Conservation (phyloP, 257 asterid species). For the Thymus quinquecostatus region DNA sequence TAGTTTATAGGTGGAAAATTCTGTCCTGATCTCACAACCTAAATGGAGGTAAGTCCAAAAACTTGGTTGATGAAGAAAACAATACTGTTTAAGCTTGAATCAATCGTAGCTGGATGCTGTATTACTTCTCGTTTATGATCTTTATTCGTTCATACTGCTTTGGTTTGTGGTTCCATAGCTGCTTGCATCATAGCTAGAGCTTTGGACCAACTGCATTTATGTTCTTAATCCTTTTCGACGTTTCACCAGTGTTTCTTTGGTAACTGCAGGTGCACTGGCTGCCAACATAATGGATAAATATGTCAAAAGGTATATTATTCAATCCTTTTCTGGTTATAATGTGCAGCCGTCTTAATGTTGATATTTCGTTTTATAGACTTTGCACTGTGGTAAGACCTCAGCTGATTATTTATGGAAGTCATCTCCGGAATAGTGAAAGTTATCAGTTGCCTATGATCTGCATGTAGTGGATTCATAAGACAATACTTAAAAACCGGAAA, state of each 20-base stretch:
- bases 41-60: too few species aligned
- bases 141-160: background rate
- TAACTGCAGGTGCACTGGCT: conserved; percentile 68
- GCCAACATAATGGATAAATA: conserved; percentile 70
- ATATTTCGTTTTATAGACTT: too few species aligned
- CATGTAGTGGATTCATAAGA: background rate
- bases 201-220: conserved; percentile 2
- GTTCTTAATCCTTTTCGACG: conserved; percentile 5
- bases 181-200: background rate
- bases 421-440: background rate
- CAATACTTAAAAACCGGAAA: background rate
- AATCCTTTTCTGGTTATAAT: background rate
- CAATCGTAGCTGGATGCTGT: conserved; percentile 11
- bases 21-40: too few species aligned
- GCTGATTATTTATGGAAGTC: background rate
- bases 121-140: conserved; percentile 7
- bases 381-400: too few species aligned
- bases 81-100: background rate
- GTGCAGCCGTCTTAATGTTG: too few species aligned
- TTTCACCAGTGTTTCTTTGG: conserved; percentile 29
- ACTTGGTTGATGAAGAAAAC: background rate
- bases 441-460: background rate
- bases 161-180: conserved; percentile 8
- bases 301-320: conserved; percentile 66
- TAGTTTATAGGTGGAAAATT: background rate